Evolutionary conservation across 163 green algal genomes (phyloP).

Genomic region (Scenedesmus sp.): DNA sequence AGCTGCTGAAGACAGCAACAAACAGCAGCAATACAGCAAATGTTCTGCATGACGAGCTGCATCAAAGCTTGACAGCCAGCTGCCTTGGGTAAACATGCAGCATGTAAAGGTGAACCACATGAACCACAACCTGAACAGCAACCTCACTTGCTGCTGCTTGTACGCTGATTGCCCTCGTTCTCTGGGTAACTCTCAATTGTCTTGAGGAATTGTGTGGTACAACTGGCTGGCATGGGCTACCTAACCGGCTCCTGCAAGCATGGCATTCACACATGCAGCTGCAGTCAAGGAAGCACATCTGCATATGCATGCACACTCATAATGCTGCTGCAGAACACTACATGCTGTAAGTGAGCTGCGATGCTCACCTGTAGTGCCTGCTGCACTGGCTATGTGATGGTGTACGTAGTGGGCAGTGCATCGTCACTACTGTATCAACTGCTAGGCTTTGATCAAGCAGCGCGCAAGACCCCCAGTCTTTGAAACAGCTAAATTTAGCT

Average conservation of each 20-base stretch:
- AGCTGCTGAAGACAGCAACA: neutral
- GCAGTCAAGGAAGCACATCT: neutral
- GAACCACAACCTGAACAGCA: neutral
- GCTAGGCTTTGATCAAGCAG: neutral
- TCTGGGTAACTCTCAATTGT: neutral
- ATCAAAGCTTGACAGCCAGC: neutral
- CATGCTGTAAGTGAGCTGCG: neutral
- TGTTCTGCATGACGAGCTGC: neutral
- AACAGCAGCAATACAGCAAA: neutral
- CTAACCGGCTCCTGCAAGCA: constrained; percentile 20
- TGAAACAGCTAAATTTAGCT: neutral
- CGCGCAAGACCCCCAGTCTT: neutral
- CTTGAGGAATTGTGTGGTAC: neutral
- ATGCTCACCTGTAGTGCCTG: neutral
- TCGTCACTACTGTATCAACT: constrained; percentile 22
- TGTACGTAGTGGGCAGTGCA: constrained; percentile 19
- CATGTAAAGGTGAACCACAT: neutral
- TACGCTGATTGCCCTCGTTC: neutral
- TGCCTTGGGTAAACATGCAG: neutral
- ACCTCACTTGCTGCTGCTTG: constrained; percentile 32
- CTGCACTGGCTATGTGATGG: neutral
- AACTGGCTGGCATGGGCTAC: neutral
- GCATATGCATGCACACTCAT: constrained; percentile 21
- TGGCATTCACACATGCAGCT: neutral
- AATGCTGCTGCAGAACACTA: neutral